Percentiles rank a stretch among this genome's conserved stretches.
Evolutionary conservation across 1,284 basidiomycete species (phyloP).

Genomic region (Pseudozyma thailandica): DNA sequence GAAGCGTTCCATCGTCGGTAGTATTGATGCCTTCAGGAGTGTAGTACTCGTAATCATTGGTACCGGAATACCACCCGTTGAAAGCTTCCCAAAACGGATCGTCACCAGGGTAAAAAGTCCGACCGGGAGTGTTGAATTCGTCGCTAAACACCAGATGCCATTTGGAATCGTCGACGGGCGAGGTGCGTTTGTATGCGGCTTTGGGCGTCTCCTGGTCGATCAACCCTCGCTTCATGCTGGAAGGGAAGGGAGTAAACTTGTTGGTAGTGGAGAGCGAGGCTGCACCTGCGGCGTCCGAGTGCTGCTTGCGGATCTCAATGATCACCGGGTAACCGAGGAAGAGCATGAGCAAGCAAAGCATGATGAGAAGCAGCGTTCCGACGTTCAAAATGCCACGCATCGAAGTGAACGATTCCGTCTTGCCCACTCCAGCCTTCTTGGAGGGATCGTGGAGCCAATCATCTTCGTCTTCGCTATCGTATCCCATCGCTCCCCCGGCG

Average conservation of each 20-base stretch:
- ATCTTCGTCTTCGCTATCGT: slow-evolving; percentile 24
- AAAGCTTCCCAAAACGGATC: slow-evolving; percentile 63
- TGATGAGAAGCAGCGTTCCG: slow-evolving; percentile 50
- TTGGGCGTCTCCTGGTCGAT: slow-evolving; percentile 53
- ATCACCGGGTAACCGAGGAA: slow-evolving; percentile 64
- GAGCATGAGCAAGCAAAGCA: slow-evolving; percentile 53
- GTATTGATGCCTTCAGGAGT: slow-evolving; percentile 60
- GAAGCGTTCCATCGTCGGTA: slow-evolving; percentile 40
- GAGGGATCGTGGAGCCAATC: slow-evolving; percentile 39
- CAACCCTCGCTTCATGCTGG: slow-evolving; percentile 31
- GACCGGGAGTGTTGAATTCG: slow-evolving; percentile 79
- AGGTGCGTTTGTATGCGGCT: slow-evolving; percentile 18
- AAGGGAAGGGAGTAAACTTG: slow-evolving; percentile 22
- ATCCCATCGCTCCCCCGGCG: neutral
- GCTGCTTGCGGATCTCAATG: slow-evolving; percentile 28
- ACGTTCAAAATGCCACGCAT: slow-evolving; percentile 54
- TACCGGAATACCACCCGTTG: slow-evolving; percentile 63
- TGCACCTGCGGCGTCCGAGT: slow-evolving; percentile 13
- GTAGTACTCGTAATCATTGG: slow-evolving; percentile 67
- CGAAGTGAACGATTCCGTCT: slow-evolving; percentile 2
- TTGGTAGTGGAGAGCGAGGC: slow-evolving; percentile 8
- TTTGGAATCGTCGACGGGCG: slow-evolving; percentile 6
- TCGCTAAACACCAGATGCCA: slow-evolving; percentile 76
- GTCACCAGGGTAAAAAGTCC: slow-evolving; percentile 70
- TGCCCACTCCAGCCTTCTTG: neutral